Evolutionary conservation across 495 filamentous ascomycete genomes (phyloP), one percentile per base, ranked within the genome.

Genomic region (Annulohypoxylon maeteangense): DNA sequence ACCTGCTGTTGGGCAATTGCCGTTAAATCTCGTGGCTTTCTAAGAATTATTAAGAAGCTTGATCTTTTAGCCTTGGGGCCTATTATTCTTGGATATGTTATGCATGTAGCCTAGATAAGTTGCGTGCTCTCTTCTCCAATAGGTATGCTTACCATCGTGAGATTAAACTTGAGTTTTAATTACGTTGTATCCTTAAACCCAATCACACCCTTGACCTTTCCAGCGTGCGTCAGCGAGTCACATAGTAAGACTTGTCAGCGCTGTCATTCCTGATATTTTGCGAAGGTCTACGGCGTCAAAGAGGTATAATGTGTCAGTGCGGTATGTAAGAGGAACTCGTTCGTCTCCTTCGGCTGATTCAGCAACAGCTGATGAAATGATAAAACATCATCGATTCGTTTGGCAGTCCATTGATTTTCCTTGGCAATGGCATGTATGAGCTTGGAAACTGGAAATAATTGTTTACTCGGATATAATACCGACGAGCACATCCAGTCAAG

Each of bases 31-130:
- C 18, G 36, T 65, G 55, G 70, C 65, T 72, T 72, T 65, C 70
- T 72, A 72, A 42, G 55, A 56, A 65, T 68, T 72, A 68, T 60
- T 72, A 72, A 72, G 65, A 67, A 72, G 54, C 61, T 68, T 65
- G 38, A 68, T 68, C 60, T 68, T 64, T 72, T 68, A 72, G 60
- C 70, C 70, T 68, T 68, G 55, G 61, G 61, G 59, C 54, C 56
- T 65, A 72, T 72, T 72, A 51, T 56, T 23, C 44, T 72, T 72
- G 54, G 64, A 72, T 65, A 56, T 45, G 18, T 48, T 48, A 65
- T 65, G 54, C 56, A 68, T 56, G 60, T 48, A 63, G 53, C 63
- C 69, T 65, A 65, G 29, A 20, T 62, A 51, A 50, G 44, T 55
- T 61, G 45, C 38, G 54, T 65, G 44, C 53, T 50, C 62, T 25